These are phyloP conservation scores for Cladosporium sphaerospermum DNA, from an alignment of 2,329 filamentous ascomycete genomes.

Conservation along the genomic window DNA sequence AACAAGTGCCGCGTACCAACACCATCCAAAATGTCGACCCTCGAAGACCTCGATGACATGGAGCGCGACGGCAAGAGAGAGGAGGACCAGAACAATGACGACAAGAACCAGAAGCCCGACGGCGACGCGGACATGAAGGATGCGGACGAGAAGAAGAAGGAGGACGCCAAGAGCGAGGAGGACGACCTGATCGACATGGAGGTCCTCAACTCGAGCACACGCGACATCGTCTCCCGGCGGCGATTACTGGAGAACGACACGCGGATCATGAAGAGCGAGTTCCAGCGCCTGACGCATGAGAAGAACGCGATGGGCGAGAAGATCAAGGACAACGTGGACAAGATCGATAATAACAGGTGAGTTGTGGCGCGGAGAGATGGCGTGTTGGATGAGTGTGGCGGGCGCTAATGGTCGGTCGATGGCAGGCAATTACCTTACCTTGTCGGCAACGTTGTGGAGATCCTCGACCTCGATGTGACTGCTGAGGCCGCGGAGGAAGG, in stretches of 20 bases:
- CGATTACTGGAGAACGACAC: conserved; percentile 95
- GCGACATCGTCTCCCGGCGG: conserved; percentile 87
- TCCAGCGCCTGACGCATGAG: conserved; percentile 87
- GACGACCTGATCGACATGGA: conserved; percentile 87
- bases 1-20: neutral
- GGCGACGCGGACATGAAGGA: conserved; percentile 88
- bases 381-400: neutral
- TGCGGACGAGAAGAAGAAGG: conserved; percentile 54
- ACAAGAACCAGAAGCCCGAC: conserved; percentile 52
- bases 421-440: conserved; percentile 80
- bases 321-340: conserved; percentile 98
- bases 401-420: neutral
- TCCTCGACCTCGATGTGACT: conserved; percentile 91
- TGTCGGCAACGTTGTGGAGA: conserved; percentile 95
- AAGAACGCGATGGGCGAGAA: conserved; percentile 95
- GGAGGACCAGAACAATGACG: conserved; percentile 52
- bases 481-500: conserved; percentile 95
- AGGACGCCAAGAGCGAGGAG: conserved; percentile 57
- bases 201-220: conserved; percentile 85
- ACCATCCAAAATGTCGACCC: conserved; percentile 65
- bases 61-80: conserved; percentile 71
- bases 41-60: conserved; percentile 86
- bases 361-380: conserved; percentile 19
- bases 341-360: conserved; percentile 98
- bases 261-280: conserved; percentile 97